A percentile compares a stretch with the other conserved stretches of the same genome.
These are phyloP conservation scores for Murraya koenigii DNA, from an alignment of 345 rosid genomes.

Conservation along the genomic window DNA sequence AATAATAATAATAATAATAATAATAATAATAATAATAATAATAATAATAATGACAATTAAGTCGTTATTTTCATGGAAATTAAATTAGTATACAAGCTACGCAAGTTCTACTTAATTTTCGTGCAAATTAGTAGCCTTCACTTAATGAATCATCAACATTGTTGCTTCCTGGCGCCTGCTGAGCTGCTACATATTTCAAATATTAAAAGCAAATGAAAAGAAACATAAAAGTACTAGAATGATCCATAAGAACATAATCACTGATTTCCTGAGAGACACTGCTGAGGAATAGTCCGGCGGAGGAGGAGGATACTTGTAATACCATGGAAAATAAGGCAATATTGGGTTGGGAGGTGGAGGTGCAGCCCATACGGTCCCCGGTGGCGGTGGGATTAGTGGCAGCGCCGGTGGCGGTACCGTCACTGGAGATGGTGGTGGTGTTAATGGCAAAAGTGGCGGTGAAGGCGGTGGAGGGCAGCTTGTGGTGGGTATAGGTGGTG, in stretches of 20 bases:
- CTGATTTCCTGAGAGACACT: background rate
- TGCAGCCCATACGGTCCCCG: background rate
- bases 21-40: too few relatives aligned
- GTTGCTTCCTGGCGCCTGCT: background rate
- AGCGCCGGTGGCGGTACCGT: background rate
- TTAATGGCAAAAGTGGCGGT: background rate
- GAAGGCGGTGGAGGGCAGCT: conserved; percentile 32
- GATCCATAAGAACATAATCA: background rate
- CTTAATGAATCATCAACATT: background rate
- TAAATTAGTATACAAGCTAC: too few relatives aligned
- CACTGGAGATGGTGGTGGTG: background rate
- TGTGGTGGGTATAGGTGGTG: conserved; percentile 29
- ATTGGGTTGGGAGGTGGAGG: conserved; percentile 64
- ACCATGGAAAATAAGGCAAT: conserved; percentile 51
- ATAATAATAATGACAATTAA: background rate
- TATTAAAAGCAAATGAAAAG: background rate
- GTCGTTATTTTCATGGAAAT: background rate
- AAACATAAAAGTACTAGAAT: background rate
- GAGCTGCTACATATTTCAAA: background rate
- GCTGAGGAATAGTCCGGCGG: conserved; percentile 20
- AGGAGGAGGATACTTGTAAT: conserved; percentile 47
- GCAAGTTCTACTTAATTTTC: too few relatives aligned
- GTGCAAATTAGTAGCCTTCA: too few relatives aligned
- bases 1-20: too few relatives aligned
- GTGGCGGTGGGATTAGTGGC: conserved; percentile 9